Evolutionary conservation across 1,284 basidiomycete species (phyloP), one percentile per base, ranked within the genome.

Genomic region (Prillingera fragicola): DNA sequence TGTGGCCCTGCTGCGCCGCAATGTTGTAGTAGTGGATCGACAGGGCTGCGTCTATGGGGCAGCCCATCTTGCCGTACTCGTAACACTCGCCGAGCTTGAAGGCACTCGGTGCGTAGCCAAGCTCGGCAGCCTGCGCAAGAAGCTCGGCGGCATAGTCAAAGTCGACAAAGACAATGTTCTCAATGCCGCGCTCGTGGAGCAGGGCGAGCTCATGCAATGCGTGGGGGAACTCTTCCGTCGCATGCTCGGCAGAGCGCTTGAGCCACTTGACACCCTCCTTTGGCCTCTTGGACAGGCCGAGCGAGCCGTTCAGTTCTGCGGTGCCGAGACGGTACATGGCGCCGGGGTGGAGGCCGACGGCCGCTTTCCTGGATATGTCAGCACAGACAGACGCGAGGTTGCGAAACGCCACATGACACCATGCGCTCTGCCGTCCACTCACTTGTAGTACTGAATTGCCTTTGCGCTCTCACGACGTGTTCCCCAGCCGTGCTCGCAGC

Each of bases 1-100:
- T 84, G 67, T 98, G 95, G 59, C 84, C 84, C 73, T 97, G 92
- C 69, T 97, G 94, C 3, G 94, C 95, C 19, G 92, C 91, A 56
- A 96, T 95, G 64, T 96, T 92, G 90, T 98, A 98, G 74, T 97
- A 98, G 73, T 98, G 94, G 62, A 98, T 98, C 38, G 87, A 92
- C 46, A 98, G 76, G 15, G 95, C 94, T 1, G 91, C 82, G 68
- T 98, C 94, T 65, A 92, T 87, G n/a, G 94, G 94, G 63, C 94
- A 98, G 13, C 90, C 91, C 83, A 97, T 87, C 76, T 91, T 91
- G 31, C 94, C 95, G 72, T 97, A 98, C 75, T 98, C 94, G 71
- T 98, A 98, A 72, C 94, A 97, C 73, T 98, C 94, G 33, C 94
- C 94, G 45, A 98, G 75, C 58, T 91, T 84, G 74, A 94, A 91